Conservation (phyloP, 345 rosid genomes). For the Populus deltoides region DNA sequence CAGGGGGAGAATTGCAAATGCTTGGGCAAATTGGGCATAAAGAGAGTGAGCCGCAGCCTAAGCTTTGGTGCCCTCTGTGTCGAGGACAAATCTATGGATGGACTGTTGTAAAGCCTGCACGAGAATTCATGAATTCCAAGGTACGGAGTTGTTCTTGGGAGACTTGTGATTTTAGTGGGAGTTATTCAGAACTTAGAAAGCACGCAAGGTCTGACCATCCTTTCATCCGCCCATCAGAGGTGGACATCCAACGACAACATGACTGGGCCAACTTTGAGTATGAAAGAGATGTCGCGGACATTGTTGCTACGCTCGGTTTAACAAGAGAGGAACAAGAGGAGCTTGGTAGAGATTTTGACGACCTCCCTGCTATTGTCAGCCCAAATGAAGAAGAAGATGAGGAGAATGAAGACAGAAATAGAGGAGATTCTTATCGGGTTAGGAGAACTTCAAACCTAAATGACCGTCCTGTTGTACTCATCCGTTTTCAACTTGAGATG, state of each 20-base stretch:
- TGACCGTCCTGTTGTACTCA: not conserved
- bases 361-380: not conserved
- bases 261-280: conserved; percentile 86
- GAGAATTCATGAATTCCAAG: conserved; percentile 74
- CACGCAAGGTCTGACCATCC: conserved; percentile 91
- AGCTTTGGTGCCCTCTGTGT: conserved; percentile 76
- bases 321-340: not conserved
- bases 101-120: conserved; percentile 70
- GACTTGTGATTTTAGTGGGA: conserved; percentile 64
- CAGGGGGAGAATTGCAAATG: too few relatives aligned
- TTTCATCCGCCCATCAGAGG: conserved; percentile 64
- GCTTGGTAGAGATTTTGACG: not conserved
- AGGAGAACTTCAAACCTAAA: not conserved
- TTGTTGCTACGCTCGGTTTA: conserved; percentile 29
- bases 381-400: not conserved
- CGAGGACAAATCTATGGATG: conserved; percentile 67
- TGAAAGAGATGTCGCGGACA: conserved; percentile 76
- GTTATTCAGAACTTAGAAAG: conserved; percentile 77
- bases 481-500: not conserved
- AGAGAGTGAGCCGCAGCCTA: conserved; percentile 37
- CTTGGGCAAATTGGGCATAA: not conserved
- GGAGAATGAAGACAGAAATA: not conserved
- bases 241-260: conserved; percentile 79
- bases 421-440: not conserved
- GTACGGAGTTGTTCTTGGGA: conserved; percentile 81